Conservation (phyloP, 176 grass and related monocot genomes). For the Bromus sterilis region DNA sequence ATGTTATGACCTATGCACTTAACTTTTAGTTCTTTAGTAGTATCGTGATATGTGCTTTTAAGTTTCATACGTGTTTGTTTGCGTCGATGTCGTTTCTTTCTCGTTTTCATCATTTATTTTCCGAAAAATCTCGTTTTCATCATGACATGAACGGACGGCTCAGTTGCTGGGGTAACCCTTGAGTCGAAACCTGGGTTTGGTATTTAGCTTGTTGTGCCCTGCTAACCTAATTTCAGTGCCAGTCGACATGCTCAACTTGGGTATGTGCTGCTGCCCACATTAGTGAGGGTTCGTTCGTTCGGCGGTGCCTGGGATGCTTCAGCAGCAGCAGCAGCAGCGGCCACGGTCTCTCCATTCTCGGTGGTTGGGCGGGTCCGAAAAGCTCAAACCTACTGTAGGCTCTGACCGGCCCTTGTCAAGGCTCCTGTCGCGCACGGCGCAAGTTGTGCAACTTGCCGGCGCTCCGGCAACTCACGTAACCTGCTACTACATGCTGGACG, state of each 20-base stretch:
- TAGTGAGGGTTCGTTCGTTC: no score
- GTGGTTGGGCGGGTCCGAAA: background rate
- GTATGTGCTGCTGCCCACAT: background rate
- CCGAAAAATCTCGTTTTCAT: no score
- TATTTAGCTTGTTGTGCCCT: background rate
- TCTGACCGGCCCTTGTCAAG: background rate
- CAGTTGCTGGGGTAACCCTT: background rate
- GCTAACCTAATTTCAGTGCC: background rate
- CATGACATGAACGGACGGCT: background rate
- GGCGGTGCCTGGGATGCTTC: no score
- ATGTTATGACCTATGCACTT: background rate
- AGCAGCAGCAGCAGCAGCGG: no score
- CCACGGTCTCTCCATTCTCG: no score
- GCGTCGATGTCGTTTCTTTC: background rate
- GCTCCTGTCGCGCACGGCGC: background rate
- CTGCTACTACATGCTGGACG: background rate
- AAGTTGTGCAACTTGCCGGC: constrained; percentile 15
- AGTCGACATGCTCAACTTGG: background rate
- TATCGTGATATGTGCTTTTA: background rate
- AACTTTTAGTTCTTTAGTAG: background rate
- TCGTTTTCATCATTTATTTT: no score
- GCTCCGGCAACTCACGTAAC: background rate
- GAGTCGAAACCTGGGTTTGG: background rate
- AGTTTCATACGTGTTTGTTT: background rate
- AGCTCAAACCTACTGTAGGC: background rate